Base-by-base conservation (phyloP, 2,329 filamentous ascomycete species). In the Rhynchosporium agropyri region DNA sequence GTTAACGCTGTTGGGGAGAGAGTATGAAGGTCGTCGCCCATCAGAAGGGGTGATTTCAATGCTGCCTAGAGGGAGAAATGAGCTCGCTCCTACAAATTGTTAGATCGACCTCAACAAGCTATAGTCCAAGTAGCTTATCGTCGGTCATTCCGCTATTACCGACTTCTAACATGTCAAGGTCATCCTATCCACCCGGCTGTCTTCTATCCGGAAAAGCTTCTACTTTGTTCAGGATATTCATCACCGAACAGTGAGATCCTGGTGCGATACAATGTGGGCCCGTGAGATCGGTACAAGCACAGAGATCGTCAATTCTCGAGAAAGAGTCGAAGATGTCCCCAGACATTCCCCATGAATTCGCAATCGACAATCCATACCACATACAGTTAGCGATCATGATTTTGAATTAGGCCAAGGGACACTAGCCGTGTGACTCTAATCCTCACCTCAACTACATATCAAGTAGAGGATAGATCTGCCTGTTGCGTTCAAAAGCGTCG, bases 361-460 rank as follows among this genome's bases (percentile, higher is more conserved):
- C 76, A 15, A 77, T 68, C 2, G 65, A 64, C 3, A 75, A 74
- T 0, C 75, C 77, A 77, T 77, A 78, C 61, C 63, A 31, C 26
- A 28, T 33, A 29, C 36, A 40, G 12, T 40, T 40, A 40, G 36
- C 12, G 12, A 40, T 8, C 36, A 7, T 12, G 0, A 7, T 40
- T 8, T 40, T 8, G 12, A 3, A 7, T 40, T 7, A 40, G 20
- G 20, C 20, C 20, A 40, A 12, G 36, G 12, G 7, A 40, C 7
- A 40, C 36, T 45, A 15, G 10, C 64, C 3, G 68, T 68, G 48
- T 69, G 69, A 0, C 75, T 76, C 33, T 77, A 75, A 51, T 82
- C 79, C 53, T 79, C 75, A 9, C 80, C 80, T 81, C 81, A 83
- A 57, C 81, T 73, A 61, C 75, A 76, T 13, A 76, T 63, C 26